Percentiles rank a stretch among this genome's conserved stretches.
phyloP scores from a whole-genome alignment of 2,329 filamentous ascomycete species.

The Pseudocercospora musae region DNA sequence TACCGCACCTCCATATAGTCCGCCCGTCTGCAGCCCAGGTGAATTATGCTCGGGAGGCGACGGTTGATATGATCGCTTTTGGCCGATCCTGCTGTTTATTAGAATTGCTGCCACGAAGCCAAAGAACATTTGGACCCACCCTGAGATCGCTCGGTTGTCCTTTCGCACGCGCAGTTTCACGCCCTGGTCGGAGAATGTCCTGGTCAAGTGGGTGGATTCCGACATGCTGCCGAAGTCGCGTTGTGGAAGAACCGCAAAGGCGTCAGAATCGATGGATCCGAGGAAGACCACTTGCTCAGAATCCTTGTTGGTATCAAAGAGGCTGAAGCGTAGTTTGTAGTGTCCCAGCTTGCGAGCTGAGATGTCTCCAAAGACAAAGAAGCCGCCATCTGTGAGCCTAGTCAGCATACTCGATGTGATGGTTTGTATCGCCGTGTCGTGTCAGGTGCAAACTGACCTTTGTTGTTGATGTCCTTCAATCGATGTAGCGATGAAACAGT shows the following conservation, averaged over 20 bases:
- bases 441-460: conserved; percentile 7
- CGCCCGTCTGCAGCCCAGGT: conserved; percentile 12
- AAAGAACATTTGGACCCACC: conserved; percentile 7
- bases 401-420: not conserved
- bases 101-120: not conserved
- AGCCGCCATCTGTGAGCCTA: conserved; percentile 64
- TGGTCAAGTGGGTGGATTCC: conserved; percentile 76
- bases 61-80: conserved; percentile 20
- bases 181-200: conserved; percentile 82
- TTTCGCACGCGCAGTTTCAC: conserved; percentile 79
- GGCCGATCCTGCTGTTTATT: conserved; percentile 14
- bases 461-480: conserved; percentile 60
- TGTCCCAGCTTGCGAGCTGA: conserved; percentile 72
- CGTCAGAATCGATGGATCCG: conserved; percentile 57
- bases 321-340: conserved; percentile 70
- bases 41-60: conserved; percentile 22
- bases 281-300: conserved; percentile 49
- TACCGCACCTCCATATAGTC: conserved; percentile 20
- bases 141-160: conserved; percentile 58
- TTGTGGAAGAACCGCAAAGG: conserved; percentile 54
- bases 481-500: conserved; percentile 78
- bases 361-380: conserved; percentile 88
- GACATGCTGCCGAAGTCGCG: conserved; percentile 76
- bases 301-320: conserved; percentile 66
- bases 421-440: not conserved